phyloP scores from a whole-genome alignment of 257 asterid species.

The Solanum tarijense region DNA sequence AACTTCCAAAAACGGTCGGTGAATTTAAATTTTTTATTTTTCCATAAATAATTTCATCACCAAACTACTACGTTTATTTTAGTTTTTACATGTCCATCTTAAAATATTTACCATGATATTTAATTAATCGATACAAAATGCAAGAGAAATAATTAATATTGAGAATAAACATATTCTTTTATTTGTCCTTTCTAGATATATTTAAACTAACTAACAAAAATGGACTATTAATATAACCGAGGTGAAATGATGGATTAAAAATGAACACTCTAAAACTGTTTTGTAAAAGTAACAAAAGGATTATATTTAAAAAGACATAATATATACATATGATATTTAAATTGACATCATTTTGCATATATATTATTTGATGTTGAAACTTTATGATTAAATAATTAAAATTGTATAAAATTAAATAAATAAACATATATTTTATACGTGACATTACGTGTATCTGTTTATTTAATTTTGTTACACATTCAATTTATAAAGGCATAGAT shows the following conservation, averaged over 20 bases:
- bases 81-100: not conserved
- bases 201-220: not conserved
- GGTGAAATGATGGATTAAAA: too few relatives aligned
- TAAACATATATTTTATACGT: too few relatives aligned
- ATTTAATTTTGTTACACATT: not conserved
- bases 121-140: not conserved
- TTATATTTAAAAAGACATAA: too few relatives aligned
- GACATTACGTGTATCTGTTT: too few relatives aligned
- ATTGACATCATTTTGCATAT: too few relatives aligned
- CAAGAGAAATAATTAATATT: not conserved
- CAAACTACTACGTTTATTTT: not conserved
- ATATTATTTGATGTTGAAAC: too few relatives aligned
- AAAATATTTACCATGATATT: not conserved
- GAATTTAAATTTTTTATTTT: conserved; percentile 25
- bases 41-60: not conserved
- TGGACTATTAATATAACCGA: not conserved
- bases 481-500: accelerated
- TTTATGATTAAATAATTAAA: too few relatives aligned
- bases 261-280: too few relatives aligned
- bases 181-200: not conserved
- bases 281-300: too few relatives aligned
- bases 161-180: too few relatives aligned
- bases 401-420: too few relatives aligned
- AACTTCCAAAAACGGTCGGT: conserved; percentile 93
- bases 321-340: too few relatives aligned